Evolutionary conservation across 441 rosid genomes (phyloP), one percentile per base, ranked within the genome.

Genomic region (Croton setiger): DNA sequence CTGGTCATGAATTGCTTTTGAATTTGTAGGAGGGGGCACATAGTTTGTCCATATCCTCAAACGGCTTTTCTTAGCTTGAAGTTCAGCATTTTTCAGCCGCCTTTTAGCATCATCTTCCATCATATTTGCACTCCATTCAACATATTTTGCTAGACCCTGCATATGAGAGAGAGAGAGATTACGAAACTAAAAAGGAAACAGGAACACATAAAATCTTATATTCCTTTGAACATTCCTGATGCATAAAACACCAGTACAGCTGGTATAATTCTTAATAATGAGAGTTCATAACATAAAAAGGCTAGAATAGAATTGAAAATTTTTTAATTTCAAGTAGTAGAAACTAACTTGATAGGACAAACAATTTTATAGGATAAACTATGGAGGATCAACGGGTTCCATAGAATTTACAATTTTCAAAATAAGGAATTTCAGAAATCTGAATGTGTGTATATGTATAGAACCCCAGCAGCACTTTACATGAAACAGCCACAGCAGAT

Each of bases 51-150:
- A 92, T 63, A 89, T 83, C 83, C 79, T 92, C 78, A 89, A 76
- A 12, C 93, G 83, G 66, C 58, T 84, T 79, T 89, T 92, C 85
- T 92, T 95, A 66, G 97, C 95, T 72, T 92, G 83, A 79, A 92
- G 98, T 64, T 95, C 99, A 20, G 92, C 92, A 74, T 84, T 73
- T 86, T 91, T 92, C 71, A 95, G 73, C 72, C 66, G 77, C 72
- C 86, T 85, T 77, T 85, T 92, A 66, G 95, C 89, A 64, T 92
- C 96, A 52, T 92, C 97, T 83, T 95, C 98, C 96, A 95, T 87
- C 96, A 88, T 84, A 75, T 87, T 92, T 36, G 96, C 99, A 78
- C 97, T 96, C 99, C 99, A 96, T 70, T 92, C 99, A 66, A 96
- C 92, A 81, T 79, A 96, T 81, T 89, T 91, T 72, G 97, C 98